phyloP scores from a whole-genome alignment of 805 yeast species.

The Kluyveromyces wickerhamii region DNA sequence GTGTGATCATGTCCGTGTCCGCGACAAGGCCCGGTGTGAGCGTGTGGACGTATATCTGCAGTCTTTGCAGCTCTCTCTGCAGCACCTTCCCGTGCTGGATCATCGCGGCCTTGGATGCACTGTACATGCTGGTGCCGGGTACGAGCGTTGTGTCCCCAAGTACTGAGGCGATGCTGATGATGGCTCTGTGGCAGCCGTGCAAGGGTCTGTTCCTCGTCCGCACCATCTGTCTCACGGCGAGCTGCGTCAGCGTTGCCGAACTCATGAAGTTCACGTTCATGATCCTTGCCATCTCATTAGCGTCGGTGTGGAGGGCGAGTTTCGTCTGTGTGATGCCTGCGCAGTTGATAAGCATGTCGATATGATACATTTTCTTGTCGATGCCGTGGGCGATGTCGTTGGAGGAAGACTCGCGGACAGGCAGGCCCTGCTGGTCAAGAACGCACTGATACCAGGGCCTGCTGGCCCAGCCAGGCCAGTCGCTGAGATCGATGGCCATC shows the following conservation, averaged over 20 bases:
- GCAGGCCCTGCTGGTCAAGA: background rate
- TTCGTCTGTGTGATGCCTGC: conserved; percentile 27
- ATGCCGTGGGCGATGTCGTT: background rate
- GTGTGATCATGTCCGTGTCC: conserved; percentile 23
- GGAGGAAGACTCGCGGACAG: background rate
- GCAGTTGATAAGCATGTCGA: conserved; percentile 24
- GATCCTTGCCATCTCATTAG: conserved; percentile 13
- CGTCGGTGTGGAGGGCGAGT: conserved; percentile 14
- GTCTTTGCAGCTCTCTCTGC: conserved; percentile 15
- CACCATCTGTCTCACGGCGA: conserved; percentile 18
- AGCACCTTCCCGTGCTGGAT: conserved; percentile 20
- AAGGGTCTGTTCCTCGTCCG: conserved; percentile 9
- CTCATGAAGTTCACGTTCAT: conserved; percentile 26
- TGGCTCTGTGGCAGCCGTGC: conserved; percentile 10
- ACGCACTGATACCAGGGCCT: conserved; percentile 11
- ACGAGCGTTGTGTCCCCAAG: conserved; percentile 14
- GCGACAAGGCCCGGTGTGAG: conserved; percentile 20
- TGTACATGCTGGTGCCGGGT: conserved; percentile 26
- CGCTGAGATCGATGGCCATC: conserved; percentile 20
- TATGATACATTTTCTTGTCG: conserved; percentile 10
- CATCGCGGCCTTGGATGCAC: conserved; percentile 28
- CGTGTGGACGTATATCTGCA: conserved; percentile 13
- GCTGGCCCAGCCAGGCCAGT: conserved; percentile 24
- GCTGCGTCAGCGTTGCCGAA: conserved; percentile 18
- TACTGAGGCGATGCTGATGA: conserved; percentile 26